Base-by-base conservation (phyloP, 176 grass and related monocot genomes). In the Oryza nivara region DNA sequence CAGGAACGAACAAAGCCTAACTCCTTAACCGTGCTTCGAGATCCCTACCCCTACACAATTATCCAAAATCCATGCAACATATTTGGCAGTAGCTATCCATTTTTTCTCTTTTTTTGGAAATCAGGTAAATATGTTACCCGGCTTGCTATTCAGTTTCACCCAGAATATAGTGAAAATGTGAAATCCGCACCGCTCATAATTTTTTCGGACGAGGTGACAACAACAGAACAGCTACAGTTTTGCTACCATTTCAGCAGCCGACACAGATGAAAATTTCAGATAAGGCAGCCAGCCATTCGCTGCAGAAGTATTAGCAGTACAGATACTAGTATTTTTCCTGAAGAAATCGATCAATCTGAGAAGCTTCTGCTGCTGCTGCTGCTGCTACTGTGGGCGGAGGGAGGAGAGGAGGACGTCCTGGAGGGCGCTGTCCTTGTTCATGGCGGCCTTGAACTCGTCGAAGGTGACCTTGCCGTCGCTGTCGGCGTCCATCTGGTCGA, bases 391-490 rank as follows among this genome's bases (percentile, higher is more conserved):
- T 4, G 89, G 87, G 0, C 92, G 87, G 77, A 94, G 76, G 43
- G 89, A 89, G 0, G 87, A 94, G 25, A 94, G 82, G 77, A 94
- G 87, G 4, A 89, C 92, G 60, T 94, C 92, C 38, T 94, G 89
- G 35, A 94, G 89, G 51, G 89, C 75, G 81, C 89, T 92, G 71
- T 94, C 87, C 82, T 80, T 89, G 73, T 91, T 87, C 92, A 92
- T 94, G 0, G 92, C 92, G 7, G 84, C 92, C 67, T 94, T 91
- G 87, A 94, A 94, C 87, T 94, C 92, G 6, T 89, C 89, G 73
- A 91, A 94, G 72, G 86, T 91, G 47, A 94, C 89, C 86, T 84
- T 73, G 36, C 92, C 92, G 26, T 94, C 92, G 48, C 77, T 35
- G 41, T 94, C 86, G 2, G 86, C 88, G 69, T 94, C 92, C 88